Conservation (phyloP, 306 rosid species). For the Trifolium repens region DNA sequence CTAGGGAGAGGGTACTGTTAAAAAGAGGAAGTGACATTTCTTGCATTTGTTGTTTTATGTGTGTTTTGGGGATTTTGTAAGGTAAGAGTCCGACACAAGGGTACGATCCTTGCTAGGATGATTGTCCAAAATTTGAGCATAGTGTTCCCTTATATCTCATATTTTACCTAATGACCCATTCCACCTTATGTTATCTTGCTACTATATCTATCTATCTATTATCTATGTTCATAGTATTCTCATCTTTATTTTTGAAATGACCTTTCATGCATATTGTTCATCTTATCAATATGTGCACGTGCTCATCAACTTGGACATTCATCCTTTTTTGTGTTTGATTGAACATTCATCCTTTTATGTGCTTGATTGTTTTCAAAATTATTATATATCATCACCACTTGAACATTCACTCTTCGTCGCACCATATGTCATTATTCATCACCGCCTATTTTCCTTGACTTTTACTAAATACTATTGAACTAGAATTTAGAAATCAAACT, state of each 20-base stretch:
- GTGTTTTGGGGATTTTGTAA: slow-evolving; percentile 48
- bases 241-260: slow-evolving; percentile 33
- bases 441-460: not conserved
- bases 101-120: slow-evolving; percentile 54
- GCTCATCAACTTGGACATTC: slow-evolving; percentile 10
- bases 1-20: not conserved
- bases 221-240: slow-evolving; percentile 39
- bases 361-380: not conserved
- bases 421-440: not conserved
- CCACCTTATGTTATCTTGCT: slow-evolving; percentile 28
- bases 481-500: not conserved
- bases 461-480: not conserved
- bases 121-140: slow-evolving; percentile 58
- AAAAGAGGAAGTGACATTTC: slow-evolving; percentile 59
- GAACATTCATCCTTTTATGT: slow-evolving; percentile 6
- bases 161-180: slow-evolving; percentile 42
- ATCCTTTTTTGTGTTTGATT: slow-evolving; percentile 6
- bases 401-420: not conserved
- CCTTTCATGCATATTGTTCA: slow-evolving; percentile 39
- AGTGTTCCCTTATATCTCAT: slow-evolving; percentile 44
- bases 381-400: not conserved
- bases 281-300: slow-evolving; percentile 40
- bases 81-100: slow-evolving; percentile 63
- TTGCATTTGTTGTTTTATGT: slow-evolving; percentile 38
- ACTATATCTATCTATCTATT: not conserved